Evolutionary conservation across 129 eudicot genomes (phyloP).

Genomic region (Oenanthe sinensis): DNA sequence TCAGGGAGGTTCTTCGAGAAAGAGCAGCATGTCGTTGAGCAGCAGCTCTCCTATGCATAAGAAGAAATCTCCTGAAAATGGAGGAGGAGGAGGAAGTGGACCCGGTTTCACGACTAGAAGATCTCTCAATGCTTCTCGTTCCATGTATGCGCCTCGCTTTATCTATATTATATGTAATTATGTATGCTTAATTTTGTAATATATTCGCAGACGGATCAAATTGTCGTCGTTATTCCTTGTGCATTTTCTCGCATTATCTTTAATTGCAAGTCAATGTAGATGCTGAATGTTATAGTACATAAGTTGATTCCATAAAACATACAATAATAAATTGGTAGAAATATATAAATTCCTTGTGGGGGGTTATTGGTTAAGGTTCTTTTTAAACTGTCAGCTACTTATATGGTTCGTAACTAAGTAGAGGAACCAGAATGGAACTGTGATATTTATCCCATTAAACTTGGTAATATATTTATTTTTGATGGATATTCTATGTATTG

Average conservation of each 20-base stretch:
- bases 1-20: slow-evolving; percentile 61
- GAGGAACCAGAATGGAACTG: not conserved
- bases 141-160: slow-evolving; percentile 26
- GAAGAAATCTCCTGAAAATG: slow-evolving; percentile 31
- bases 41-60: slow-evolving; percentile 35
- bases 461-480: not conserved
- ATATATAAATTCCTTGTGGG: not conserved
- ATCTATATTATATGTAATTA: not conserved
- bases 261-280: not conserved
- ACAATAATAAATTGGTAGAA: no score
- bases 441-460: not conserved
- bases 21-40: slow-evolving; percentile 47
- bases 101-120: slow-evolving; percentile 34
- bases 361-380: not conserved
- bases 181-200: slow-evolving; percentile 18
- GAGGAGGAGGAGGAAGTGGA: slow-evolving; percentile 8
- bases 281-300: not conserved
- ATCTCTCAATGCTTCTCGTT: slow-evolving; percentile 47
- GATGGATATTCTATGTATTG: not conserved
- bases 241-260: not conserved
- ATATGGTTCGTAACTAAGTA: not conserved
- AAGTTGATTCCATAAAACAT: not conserved
- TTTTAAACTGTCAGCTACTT: not conserved
- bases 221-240: not conserved
- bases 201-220: no score